These are phyloP conservation scores for Moringa oleifera DNA, from an alignment of 345 rosid species.

Conservation along the genomic window DNA sequence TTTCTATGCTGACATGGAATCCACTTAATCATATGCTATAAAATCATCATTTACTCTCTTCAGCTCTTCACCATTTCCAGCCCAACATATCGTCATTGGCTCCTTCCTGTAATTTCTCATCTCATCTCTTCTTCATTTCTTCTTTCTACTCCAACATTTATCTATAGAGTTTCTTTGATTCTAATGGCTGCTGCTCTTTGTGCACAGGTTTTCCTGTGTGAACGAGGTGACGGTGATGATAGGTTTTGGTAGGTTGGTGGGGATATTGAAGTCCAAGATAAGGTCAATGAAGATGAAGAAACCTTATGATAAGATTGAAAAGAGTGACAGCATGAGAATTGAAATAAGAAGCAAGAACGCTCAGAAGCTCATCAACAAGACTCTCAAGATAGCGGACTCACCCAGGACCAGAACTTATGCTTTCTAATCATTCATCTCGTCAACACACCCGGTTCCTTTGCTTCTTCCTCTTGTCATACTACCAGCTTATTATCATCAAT, in stretches of 20 bases:
- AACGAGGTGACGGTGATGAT: slow-evolving; percentile 28
- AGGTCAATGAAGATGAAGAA: slow-evolving; percentile 57
- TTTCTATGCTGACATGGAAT: too few species aligned
- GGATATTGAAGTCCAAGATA: slow-evolving; percentile 58
- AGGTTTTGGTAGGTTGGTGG: slow-evolving; percentile 57
- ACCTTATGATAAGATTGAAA: slow-evolving; percentile 71
- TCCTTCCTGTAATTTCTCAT: too few species aligned
- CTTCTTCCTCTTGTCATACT: too few species aligned
- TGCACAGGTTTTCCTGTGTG: not conserved
- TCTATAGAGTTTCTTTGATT: too few species aligned
- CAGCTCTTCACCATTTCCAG: not conserved
- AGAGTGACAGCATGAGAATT: slow-evolving; percentile 91
- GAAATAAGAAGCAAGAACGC: slow-evolving; percentile 89
- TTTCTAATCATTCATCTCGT: slow-evolving; percentile 28
- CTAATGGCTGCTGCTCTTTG: too few species aligned
- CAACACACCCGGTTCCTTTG: too few species aligned
- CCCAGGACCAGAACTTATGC: slow-evolving; percentile 50
- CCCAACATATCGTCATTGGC: too few species aligned
- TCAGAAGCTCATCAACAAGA: slow-evolving; percentile 58
- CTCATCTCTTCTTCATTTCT: too few species aligned
- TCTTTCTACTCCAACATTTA: too few species aligned
- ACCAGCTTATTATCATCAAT: too few species aligned
- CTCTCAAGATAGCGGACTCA: slow-evolving; percentile 74
- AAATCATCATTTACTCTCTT: not conserved
- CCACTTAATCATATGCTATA: too few species aligned